phyloP scores from a whole-genome alignment of 768 basidiomycete genomes.

The Boletus bicolor region DNA sequence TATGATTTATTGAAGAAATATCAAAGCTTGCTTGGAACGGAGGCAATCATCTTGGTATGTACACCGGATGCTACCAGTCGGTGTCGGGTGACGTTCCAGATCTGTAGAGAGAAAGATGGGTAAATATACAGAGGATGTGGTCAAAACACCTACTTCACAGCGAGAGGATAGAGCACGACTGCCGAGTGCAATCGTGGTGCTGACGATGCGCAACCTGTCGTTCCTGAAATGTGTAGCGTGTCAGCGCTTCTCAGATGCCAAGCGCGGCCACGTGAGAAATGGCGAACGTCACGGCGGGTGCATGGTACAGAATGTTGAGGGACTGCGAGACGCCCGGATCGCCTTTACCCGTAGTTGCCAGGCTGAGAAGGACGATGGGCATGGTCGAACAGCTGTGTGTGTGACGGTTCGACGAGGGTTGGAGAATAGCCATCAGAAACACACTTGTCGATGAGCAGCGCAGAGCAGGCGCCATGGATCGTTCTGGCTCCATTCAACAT shows the following conservation, averaged over 20 bases:
- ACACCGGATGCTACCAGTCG: conserved; percentile 53
- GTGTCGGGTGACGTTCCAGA: conserved; percentile 53
- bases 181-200: conserved; percentile 50
- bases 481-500: conserved; percentile 50
- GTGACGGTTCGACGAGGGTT: background rate
- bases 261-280: background rate
- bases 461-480: conserved; percentile 56
- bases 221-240: conserved; percentile 31
- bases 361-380: conserved; percentile 36
- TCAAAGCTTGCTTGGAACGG: too few species aligned
- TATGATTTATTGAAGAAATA: conserved; percentile 6
- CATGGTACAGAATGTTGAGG: conserved; percentile 52
- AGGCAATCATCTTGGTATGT: conserved; percentile 34
- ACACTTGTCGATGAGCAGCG: conserved; percentile 51
- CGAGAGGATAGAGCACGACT: conserved; percentile 45
- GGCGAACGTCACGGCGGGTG: conserved; percentile 47
- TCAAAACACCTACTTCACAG: conserved; percentile 40
- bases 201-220: conserved; percentile 49
- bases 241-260: background rate
- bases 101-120: conserved; percentile 30
- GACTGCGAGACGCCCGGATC: conserved; percentile 47
- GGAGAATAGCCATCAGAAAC: conserved; percentile 14
- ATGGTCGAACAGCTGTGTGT: conserved; percentile 47
- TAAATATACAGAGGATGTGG: background rate
- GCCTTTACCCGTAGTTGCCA: conserved; percentile 28